Evolutionary conservation across 495 filamentous ascomycete genomes (phyloP), one percentile per base, ranked within the genome.

Genomic region (Bacidia rubella): DNA sequence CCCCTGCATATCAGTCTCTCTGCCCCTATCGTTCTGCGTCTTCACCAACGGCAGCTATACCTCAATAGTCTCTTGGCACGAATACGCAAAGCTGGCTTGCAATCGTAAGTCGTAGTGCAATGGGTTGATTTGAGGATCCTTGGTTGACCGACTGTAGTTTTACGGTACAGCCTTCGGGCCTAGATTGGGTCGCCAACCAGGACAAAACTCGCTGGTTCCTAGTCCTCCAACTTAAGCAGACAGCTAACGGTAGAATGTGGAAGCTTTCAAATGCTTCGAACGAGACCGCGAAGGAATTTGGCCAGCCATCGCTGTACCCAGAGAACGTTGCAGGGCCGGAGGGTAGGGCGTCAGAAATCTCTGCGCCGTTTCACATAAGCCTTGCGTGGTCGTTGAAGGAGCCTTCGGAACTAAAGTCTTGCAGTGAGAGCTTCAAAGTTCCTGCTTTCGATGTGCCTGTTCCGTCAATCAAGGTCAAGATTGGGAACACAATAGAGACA

Each of bases 1-100:
- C 89, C 90, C 2, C 75, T 98, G 21, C 92, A 98, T 67, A 78
- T 98, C 60, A 94, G 87, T 59, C 73, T 98, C 10, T 96, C 92
- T 10, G 69, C 83, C 9, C 80, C 89, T 2, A 65, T 93, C 20
- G 67, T 75, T 20, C 75, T 95, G 2, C 65, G 68, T 51, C 85
- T 83, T 0, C 68, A 76, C 22, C 75, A 86, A 58, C 80, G 81
- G 21, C 76, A 81, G 20, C 47, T 52, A 1, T 93, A 93, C 56
- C 65, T 81, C 2, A 66, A 74, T 62, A 0, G 49, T 81, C 40
- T 70, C 25, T 25, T 62, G 46, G 57, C 62, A 0, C 49, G 55
- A 11, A 66, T 84, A 12, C 54, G 57, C 1, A 54, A 63, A 19
- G 72, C 68, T 17, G 56, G 69, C 22, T 66, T 80, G 23, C 52